Percentiles rank a stretch among this genome's conserved stretches.
phyloP scores from a whole-genome alignment of 108 stramenopile species.

The Hondaea fermentalgiana region DNA sequence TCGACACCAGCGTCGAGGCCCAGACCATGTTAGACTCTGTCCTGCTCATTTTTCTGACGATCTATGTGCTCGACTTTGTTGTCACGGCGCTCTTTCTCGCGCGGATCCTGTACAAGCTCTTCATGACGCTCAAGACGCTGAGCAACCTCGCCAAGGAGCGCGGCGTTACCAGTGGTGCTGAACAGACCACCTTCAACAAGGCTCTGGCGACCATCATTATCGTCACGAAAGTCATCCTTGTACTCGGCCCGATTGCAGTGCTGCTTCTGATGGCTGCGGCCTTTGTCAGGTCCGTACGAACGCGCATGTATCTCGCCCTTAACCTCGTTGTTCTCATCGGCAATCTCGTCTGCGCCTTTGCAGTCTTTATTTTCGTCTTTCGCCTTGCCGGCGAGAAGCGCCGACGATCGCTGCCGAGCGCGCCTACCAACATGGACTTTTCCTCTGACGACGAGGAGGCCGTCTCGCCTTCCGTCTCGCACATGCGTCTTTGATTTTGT shows the following conservation, averaged over 20 bases:
- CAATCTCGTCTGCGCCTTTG: background rate
- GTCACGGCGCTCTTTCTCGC: background rate
- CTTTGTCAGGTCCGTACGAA: background rate
- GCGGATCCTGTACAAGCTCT: background rate
- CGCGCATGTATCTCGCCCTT: background rate
- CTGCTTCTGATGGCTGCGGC: background rate
- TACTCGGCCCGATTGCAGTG: background rate
- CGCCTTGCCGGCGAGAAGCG: background rate
- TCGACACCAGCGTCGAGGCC: background rate
- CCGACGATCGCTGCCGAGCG: background rate
- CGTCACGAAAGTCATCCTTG: background rate
- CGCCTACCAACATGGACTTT: no score
- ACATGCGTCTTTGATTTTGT: no score
- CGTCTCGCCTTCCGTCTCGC: no score
- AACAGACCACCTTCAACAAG: background rate
- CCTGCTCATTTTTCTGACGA: background rate
- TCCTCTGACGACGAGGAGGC: no score
- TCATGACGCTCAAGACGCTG: background rate
- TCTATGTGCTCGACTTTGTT: background rate
- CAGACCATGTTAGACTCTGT: background rate
- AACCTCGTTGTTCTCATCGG: background rate
- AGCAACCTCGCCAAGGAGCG: background rate
- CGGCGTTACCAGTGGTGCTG: background rate
- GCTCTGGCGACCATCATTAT: background rate
- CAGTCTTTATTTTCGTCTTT: background rate